Percentiles rank a stretch among this genome's conserved stretches.
Evolutionary conservation across 164 flowering plant species (phyloP).

Genomic region (Umbilicus rupestris): DNA sequence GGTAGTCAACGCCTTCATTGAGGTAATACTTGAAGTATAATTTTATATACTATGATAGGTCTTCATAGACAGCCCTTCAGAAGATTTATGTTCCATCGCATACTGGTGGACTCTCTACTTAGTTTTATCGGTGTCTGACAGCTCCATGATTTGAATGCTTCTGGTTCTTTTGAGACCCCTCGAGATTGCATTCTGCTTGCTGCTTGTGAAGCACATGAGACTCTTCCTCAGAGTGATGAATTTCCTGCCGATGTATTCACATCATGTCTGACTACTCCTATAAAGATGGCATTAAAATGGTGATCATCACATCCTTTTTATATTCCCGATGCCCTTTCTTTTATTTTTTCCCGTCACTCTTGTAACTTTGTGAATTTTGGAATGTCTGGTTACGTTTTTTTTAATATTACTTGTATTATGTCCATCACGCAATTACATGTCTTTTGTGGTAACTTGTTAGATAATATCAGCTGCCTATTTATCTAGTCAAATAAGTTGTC

Average conservation of each 20-base stretch:
- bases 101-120: not conserved
- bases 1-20: conserved; percentile 77
- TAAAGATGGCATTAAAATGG: conserved; percentile 96
- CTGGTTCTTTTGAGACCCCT: conserved; percentile 39
- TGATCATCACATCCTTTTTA: conserved; percentile 16
- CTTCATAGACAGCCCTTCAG: not conserved
- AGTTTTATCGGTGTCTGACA: conserved; percentile 16
- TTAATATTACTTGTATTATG: not conserved
- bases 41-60: not conserved
- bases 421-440: too few species aligned
- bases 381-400: not conserved
- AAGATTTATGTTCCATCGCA: not conserved
- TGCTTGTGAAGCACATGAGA: conserved; percentile 97
- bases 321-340: not conserved
- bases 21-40: conserved; percentile 31
- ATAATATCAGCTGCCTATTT: too few species aligned
- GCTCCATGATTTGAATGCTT: conserved; percentile 57
- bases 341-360: not conserved
- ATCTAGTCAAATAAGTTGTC: too few species aligned
- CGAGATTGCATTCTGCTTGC: conserved; percentile 92
- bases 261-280: conserved; percentile 97
- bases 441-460: too few species aligned
- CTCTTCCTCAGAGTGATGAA: conserved; percentile 93
- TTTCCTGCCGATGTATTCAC: conserved; percentile 98
- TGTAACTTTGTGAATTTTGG: not conserved